phyloP scores from a whole-genome alignment of 1,284 basidiomycete genomes.

The Fomitopsis schrenkii region DNA sequence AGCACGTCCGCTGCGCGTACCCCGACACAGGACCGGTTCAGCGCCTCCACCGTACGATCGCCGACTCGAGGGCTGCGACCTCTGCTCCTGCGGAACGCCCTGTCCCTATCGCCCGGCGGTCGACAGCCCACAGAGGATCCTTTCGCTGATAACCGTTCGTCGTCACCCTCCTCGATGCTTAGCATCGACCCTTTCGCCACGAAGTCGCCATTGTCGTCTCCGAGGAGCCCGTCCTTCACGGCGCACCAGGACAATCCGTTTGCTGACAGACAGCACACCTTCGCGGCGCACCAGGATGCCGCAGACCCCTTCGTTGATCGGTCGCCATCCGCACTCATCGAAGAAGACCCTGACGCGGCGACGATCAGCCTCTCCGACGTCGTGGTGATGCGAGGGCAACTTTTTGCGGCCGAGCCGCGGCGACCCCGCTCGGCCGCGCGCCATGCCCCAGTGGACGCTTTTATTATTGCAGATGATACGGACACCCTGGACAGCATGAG shows the following conservation, averaged over 20 bases:
- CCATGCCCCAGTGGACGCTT: conserved; percentile 1
- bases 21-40: conserved; percentile 5
- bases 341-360: background rate
- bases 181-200: background rate
- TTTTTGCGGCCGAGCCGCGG: background rate
- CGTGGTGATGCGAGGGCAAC: background rate
- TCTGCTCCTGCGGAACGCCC: background rate
- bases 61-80: no score
- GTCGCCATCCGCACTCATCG: background rate
- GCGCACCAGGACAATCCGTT: background rate
- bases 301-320: background rate
- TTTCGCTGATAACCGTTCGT: background rate
- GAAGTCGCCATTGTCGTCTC: background rate
- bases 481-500: conserved; percentile 6
- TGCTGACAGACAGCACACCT: background rate
- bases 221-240: background rate
- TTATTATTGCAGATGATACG: conserved; percentile 11
- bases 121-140: background rate
- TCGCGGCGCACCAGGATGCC: background rate
- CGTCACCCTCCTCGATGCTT: background rate
- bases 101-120: background rate
- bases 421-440: background rate
- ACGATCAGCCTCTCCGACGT: conserved; percentile 6
- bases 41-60: background rate
- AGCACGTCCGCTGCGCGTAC: conserved; percentile 8